Base-by-base conservation (phyloP, 768 basidiomycete genomes). In the Termitomyces sp. region DNA sequence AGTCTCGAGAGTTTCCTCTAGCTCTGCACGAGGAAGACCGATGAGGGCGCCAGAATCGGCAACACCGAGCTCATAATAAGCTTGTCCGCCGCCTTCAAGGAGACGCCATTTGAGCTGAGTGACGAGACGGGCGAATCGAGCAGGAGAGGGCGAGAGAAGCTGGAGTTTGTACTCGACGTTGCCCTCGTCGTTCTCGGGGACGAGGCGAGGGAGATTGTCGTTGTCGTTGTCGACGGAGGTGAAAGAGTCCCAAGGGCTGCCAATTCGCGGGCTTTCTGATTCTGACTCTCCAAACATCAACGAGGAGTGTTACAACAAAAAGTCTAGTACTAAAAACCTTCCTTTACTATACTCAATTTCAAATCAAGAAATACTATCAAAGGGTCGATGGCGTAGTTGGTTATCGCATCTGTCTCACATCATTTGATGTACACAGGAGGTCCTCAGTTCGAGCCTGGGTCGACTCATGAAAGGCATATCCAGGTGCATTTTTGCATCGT, bases 101-200 rank as follows among this genome's bases (percentile, higher is more conserved):
- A 94, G 78, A 2, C 95, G 82, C 94, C 96, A 98, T 65, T 96
- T 94, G 70, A 97, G 83, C 71, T 98, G 95, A 0, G 95, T 98
- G 53, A 93, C 90, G 21, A 98, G 86, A 57, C 87, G 83, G 3
- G 82, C 79, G 61, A 92, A 91, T 45, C 90, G 89, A 4, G 83
- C 77, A 0, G 83, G 81, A 14, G 88, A 78, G 0, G 93, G 91
- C 47, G 84, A 77, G 40, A 93, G 80, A 21, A 96, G 84, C 67
- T 93, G 91, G 34, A 96, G 81, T 70, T 97, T 97, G 76, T 97
- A 97, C 70, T 97, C 93, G 56, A 97, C 84, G 64, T 93, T 94
- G 9, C 93, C 93, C 70, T 88, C 75, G 64, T 93, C 90, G 19
- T 80, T 78, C 64, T 93, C 91, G 1, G 90, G 88, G 5, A 84